These are phyloP conservation scores for Hondaea fermentalgiana DNA, from an alignment of 108 stramenopile genomes.

Conservation along the genomic window DNA sequence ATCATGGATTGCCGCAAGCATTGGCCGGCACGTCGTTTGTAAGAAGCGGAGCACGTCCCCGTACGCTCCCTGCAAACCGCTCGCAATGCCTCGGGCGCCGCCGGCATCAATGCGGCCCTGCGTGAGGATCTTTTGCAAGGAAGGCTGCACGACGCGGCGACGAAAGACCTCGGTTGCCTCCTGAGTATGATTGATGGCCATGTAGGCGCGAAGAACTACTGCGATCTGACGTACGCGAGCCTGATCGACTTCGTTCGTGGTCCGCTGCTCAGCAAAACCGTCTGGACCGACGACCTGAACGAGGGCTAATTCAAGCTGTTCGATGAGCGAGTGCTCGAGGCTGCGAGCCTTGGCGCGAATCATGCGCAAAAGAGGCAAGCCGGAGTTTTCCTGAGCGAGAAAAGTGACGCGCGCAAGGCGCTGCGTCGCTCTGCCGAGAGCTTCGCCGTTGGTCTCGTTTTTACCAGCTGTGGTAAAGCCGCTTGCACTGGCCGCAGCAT, in stretches of 20 bases:
- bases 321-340: slow-evolving; percentile 10
- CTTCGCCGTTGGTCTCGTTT: not conserved
- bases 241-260: too few relatives aligned
- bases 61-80: not conserved
- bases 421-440: not conserved
- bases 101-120: not conserved
- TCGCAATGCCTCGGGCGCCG: not conserved
- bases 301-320: not conserved
- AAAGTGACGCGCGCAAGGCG: not conserved
- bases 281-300: not conserved
- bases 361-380: not conserved
- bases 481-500: too few relatives aligned
- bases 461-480: too few relatives aligned
- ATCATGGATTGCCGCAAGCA: not conserved
- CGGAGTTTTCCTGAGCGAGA: not conserved
- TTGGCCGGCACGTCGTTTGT: not conserved
- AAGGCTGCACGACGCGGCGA: not conserved
- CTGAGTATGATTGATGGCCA: not conserved
- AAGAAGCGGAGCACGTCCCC: not conserved
- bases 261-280: too few relatives aligned
- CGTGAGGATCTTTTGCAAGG: not conserved
- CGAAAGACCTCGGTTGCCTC: not conserved
- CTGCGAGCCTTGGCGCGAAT: slow-evolving; percentile 13
- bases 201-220: not conserved
- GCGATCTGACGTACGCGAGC: not conserved